phyloP scores from a whole-genome alignment of 768 basidiomycete genomes.

The Phlebiopsis gigantea region DNA sequence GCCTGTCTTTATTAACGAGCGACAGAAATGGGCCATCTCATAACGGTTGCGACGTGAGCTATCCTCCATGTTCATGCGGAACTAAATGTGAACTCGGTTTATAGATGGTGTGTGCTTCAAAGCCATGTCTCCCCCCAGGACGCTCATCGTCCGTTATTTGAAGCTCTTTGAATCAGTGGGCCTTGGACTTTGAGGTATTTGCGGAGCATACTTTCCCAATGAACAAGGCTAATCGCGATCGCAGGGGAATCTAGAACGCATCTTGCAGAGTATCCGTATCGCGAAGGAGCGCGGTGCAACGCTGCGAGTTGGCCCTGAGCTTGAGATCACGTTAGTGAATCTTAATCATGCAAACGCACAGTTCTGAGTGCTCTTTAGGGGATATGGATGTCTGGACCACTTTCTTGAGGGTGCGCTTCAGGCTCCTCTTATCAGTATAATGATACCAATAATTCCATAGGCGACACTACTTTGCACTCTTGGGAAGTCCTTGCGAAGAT shows the following conservation, averaged over 20 bases:
- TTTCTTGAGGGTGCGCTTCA: slow-evolving; percentile 81
- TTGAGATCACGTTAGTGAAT: slow-evolving; percentile 80
- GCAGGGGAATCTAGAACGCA: slow-evolving; percentile 91
- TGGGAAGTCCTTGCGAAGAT: slow-evolving; percentile 98
- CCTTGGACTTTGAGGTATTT: slow-evolving; percentile 83
- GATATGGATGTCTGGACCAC: slow-evolving; percentile 97
- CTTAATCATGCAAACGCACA: slow-evolving; percentile 11
- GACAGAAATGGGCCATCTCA: slow-evolving; percentile 70
- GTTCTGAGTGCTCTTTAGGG: slow-evolving; percentile 40
- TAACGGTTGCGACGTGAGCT: slow-evolving; percentile 82
- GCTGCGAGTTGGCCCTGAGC: slow-evolving; percentile 90
- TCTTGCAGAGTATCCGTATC: slow-evolving; percentile 78
- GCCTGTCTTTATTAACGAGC: too few species aligned
- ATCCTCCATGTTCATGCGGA: not conserved
- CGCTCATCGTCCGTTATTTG: not conserved
- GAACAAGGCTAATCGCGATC: not conserved
- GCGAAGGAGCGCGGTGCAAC: slow-evolving; percentile 88
- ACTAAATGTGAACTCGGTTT: not conserved
- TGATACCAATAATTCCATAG: slow-evolving; percentile 36
- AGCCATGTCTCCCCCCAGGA: slow-evolving; percentile 10
- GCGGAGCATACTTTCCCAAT: not conserved
- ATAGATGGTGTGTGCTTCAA: slow-evolving; percentile 22
- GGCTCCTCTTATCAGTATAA: not conserved
- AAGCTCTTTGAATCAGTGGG: slow-evolving; percentile 96
- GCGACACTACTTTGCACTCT: slow-evolving; percentile 93